Base-by-base conservation (phyloP, 129 eudicot species). In the Pseudognaphalium luteoalbum region DNA sequence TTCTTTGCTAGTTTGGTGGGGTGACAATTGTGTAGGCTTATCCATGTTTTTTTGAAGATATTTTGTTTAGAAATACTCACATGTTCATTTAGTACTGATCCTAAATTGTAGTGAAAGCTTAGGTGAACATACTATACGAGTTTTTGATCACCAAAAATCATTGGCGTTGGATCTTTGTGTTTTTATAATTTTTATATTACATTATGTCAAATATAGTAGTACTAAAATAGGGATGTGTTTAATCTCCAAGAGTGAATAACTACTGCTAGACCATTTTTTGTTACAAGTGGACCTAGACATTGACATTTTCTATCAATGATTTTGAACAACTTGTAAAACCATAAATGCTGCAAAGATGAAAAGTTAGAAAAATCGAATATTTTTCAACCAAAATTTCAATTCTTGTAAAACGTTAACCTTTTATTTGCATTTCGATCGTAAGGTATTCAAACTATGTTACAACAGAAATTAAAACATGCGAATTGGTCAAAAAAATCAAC, bases 271-370 rank as follows among this genome's bases (percentile, higher is more conserved):
- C 52, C 52, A 44, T 2, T 2, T 21, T 20, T 9, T 25, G 6
- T 60, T 60, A 60, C 66, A 60, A 9, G 32, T 60, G 66, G 32
- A 61, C n/a, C 66, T 61, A n/a, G 66, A 25, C 16, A 61, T 22
- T 61, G 66, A 25, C 66, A 61, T 61, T 25, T 28, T 60, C 29
- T 8, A 59, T 28, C 0, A 59, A 59, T 22, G 17, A 60, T 60
- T 29, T 60, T 20, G 17, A 60, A 60, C 66, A 2, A 0, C 30
- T 60, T 5, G 35, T 25, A 19, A 39, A 61, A 15, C 29, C 16
- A 22, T 22, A 61, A 61, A 61, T 61, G 35, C 29, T 21, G 25
- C 5, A 25, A 11, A 9, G 34, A 25, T 30, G 32, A 61, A 29
- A 22, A 60, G 34, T 61, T 3, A 12, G 52, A 44, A 44, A n/a